Conservation (phyloP, 345 rosid species). For the Citrus reticulata region DNA sequence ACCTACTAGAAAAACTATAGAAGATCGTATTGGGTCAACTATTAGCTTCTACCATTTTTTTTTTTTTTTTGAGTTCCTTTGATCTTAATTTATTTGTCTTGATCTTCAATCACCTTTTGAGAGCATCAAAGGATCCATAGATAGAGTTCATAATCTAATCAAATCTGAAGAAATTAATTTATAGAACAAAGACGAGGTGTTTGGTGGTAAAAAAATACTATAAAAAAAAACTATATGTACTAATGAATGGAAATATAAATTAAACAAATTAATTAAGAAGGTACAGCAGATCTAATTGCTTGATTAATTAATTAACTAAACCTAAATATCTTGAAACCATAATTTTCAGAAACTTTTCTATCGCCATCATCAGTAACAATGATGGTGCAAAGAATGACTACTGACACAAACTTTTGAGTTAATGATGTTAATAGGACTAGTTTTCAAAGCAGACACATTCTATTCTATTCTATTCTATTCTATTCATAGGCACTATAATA, state of each 20-base stretch:
- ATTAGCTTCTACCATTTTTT: background rate
- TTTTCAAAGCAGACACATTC: background rate
- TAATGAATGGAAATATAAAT: background rate
- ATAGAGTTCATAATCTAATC: background rate
- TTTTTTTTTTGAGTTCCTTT: background rate
- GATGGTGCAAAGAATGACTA: conserved; percentile 10
- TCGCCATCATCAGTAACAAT: conserved; percentile 41
- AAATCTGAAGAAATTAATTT: background rate
- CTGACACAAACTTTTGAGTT: conserved; percentile 17
- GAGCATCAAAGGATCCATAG: conserved; percentile 1
- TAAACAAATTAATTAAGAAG: background rate
- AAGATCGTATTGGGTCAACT: background rate
- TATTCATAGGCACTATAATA: background rate
- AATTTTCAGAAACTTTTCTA: conserved; percentile 12
- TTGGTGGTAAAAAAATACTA: background rate
- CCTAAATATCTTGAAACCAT: conserved; percentile 8
- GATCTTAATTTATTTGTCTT: background rate
- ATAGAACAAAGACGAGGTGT: background rate
- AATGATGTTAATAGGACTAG: conserved; percentile 24
- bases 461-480: background rate
- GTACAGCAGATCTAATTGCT: background rate
- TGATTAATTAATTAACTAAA: background rate
- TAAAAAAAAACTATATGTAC: background rate
- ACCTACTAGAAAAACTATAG: background rate
- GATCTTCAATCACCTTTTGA: background rate